Conservation (phyloP, 2,329 filamentous ascomycete genomes). For the Fusarium vanettenii region DNA sequence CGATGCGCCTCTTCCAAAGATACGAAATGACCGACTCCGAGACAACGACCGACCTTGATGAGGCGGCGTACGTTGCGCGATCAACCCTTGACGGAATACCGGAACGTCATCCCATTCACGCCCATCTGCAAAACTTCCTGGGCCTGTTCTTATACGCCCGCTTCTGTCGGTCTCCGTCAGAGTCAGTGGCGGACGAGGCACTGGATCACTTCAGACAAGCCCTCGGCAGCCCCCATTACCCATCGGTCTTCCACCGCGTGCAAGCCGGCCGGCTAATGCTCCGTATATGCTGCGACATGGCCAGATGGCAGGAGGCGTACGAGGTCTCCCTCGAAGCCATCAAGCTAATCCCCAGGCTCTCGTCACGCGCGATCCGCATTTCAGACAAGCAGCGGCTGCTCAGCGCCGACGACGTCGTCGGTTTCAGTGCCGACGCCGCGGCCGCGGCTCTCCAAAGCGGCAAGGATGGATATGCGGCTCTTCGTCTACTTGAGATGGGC, state of each 20-base stretch:
- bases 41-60: neutral
- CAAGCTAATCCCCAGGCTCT: neutral
- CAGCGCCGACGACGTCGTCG: neutral
- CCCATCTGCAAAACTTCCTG: neutral
- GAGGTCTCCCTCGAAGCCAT: neutral
- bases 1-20: neutral
- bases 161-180: neutral
- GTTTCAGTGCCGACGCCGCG: neutral
- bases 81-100: neutral
- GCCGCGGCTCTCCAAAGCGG: neutral
- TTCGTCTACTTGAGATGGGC: neutral
- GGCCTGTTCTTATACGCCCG: neutral
- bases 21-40: neutral
- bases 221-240: neutral
- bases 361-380: neutral
- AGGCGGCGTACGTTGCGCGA: neutral
- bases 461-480: neutral
- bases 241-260: neutral
- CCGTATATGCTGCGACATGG: neutral
- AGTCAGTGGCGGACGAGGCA: neutral
- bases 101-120: neutral
- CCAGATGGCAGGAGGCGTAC: neutral
- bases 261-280: neutral
- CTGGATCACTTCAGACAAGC: neutral
- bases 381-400: neutral